Evolutionary conservation across 73 alveolate genomes (phyloP), one percentile per base, ranked within the genome.

Genomic region (Stentor roeselii): DNA sequence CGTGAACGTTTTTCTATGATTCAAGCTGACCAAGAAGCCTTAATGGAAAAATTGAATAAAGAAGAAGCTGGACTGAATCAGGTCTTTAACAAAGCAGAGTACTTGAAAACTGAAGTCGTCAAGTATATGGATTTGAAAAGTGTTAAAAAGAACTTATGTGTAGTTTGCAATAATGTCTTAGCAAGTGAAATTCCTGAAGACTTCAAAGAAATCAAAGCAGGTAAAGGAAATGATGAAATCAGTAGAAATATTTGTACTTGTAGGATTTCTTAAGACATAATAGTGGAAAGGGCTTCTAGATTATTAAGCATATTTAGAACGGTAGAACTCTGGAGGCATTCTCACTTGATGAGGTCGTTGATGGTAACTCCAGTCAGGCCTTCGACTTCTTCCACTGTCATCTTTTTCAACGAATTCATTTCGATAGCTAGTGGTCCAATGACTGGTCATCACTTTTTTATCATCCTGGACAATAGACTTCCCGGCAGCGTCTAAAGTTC

Each of bases 291-390:
- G n/a, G n/a, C n/a, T n/a, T n/a, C n/a, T n/a, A n/a, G n/a, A n/a
- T n/a, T n/a, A 30, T 67, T 67, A 67, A 30, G 80, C n/a, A 67
- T 67, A 67, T 34, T 67, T 67, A 27, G 80, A 67, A 11, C 80
- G 80, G 34, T 67, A 67, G 34, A 67, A 67, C n/a, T 67, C 80
- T 27, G 80, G 42, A 21, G 80, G 80, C 80, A 67, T 67, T 67
- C 80, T 67, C 21, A 67, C 80, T 67, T 67, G n/a, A 67, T 67
- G 80, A 67, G 80, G 80, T 32, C 34, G 27, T 32, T 67, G 80
- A 32, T 67, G 80, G 34, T 67, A 67, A 2, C 80, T 67, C 80
- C 80, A 67, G 27, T 67, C 80, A 27, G 80, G 80, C 34, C 80
- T 67, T 32, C 34, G 21, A 21, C 42, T 32, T 67, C 34, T 67